Conservation (phyloP, 2,329 filamentous ascomycete species). For the Colletotrichum costaricense region DNA sequence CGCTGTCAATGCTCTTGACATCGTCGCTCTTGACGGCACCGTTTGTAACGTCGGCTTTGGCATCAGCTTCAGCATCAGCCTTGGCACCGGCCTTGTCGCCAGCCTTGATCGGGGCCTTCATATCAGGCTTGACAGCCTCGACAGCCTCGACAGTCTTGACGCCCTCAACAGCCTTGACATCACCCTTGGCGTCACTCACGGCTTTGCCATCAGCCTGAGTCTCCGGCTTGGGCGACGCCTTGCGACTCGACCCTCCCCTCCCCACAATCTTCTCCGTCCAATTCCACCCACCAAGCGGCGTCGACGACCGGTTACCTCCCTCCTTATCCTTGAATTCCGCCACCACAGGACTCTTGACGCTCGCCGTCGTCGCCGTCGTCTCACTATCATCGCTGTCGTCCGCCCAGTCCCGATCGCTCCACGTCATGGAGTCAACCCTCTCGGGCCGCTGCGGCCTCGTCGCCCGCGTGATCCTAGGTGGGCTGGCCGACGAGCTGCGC, state of each 20-base stretch:
- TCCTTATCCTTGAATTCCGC: conserved; percentile 40
- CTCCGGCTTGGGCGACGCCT: conserved; percentile 17
- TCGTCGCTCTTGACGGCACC: neutral
- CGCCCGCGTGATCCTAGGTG: conserved; percentile 23
- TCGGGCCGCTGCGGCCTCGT: conserved; percentile 5
- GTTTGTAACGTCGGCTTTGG: too few species aligned
- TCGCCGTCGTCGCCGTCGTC: conserved; percentile 36
- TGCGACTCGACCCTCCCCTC: conserved; percentile 40
- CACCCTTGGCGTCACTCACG: neutral
- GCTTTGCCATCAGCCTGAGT: neutral
- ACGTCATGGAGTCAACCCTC: conserved; percentile 65
- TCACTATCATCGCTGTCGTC: conserved; percentile 63
- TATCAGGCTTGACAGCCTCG: too few species aligned
- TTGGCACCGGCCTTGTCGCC: too few species aligned
- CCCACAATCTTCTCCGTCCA: conserved; percentile 68
- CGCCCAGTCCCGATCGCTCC: conserved; percentile 75
- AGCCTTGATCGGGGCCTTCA: too few species aligned
- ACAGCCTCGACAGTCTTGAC: too few species aligned
- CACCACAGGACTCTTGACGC: conserved; percentile 23
- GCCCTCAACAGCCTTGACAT: too few species aligned
- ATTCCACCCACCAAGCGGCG: conserved; percentile 54
- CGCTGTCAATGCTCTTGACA: neutral
- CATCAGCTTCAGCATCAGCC: too few species aligned
- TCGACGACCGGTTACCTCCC: conserved; percentile 30
- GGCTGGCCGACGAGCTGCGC: conserved; percentile 26